A percentile compares a stretch with the other conserved stretches of the same genome.
Evolutionary conservation across 2,329 filamentous ascomycete species (phyloP).

Genomic region (Hyphodiscus sp.): DNA sequence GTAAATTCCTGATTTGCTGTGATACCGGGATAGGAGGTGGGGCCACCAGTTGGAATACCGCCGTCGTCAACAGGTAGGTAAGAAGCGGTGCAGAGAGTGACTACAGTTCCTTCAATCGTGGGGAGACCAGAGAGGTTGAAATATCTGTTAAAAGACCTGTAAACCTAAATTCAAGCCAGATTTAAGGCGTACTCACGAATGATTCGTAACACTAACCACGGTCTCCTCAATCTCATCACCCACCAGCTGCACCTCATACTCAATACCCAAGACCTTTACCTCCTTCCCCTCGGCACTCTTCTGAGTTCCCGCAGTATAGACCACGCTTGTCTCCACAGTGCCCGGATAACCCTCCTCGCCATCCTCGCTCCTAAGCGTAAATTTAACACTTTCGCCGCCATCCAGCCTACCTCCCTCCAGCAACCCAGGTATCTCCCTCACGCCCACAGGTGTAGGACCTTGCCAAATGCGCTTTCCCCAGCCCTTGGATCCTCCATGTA

Average conservation of each 20-base stretch:
- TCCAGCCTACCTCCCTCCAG: slow-evolving; percentile 45
- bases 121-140: slow-evolving; percentile 54
- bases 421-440: slow-evolving; percentile 40
- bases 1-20: slow-evolving; percentile 62
- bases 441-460: slow-evolving; percentile 58
- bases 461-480: slow-evolving; percentile 79
- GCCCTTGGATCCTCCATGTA: slow-evolving; percentile 66
- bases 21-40: slow-evolving; percentile 57
- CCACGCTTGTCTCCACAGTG: slow-evolving; percentile 68
- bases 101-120: slow-evolving; percentile 56
- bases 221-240: slow-evolving; percentile 73
- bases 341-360: slow-evolving; percentile 90
- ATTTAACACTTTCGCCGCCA: slow-evolving; percentile 61
- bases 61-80: slow-evolving; percentile 69
- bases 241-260: slow-evolving; percentile 82
- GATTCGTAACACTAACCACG: slow-evolving; percentile 88
- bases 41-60: slow-evolving; percentile 63
- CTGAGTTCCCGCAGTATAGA: slow-evolving; percentile 71
- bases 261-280: slow-evolving; percentile 70
- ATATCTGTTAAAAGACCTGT: slow-evolving; percentile 39
- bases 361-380: slow-evolving; percentile 62
- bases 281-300: slow-evolving; percentile 50
- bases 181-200: slow-evolving; percentile 55
- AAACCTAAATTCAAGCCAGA: not conserved
- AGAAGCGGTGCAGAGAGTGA: slow-evolving; percentile 49